phyloP scores from a whole-genome alignment of 805 yeast species.

The Starmerella roubikii region DNA sequence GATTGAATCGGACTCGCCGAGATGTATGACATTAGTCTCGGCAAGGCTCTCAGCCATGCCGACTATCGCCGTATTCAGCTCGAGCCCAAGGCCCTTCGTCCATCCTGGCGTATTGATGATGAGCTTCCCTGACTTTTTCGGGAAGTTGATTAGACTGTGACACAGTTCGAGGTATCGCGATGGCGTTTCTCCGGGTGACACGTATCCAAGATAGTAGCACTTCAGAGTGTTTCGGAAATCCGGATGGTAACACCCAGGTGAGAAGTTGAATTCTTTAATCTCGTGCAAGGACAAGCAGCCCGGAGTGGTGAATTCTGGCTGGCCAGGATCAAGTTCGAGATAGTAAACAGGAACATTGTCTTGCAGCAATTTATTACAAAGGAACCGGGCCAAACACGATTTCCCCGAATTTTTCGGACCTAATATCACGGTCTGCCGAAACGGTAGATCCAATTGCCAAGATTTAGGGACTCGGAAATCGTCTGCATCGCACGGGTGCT shows the following conservation, averaged over 20 bases:
- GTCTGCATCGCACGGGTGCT: neutral
- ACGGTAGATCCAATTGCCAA: constrained; percentile 17
- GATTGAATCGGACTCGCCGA: constrained; percentile 31
- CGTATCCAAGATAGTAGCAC: constrained; percentile 44
- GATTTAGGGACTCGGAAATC: constrained; percentile 8
- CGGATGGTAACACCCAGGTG: constrained; percentile 29
- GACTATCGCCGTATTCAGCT: constrained; percentile 38
- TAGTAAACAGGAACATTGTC: constrained; percentile 31
- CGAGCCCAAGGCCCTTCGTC: constrained; percentile 77
- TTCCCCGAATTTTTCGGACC: constrained; percentile 75
- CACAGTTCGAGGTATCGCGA: constrained; percentile 36
- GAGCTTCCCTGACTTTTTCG: constrained; percentile 22
- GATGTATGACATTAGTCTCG: constrained; percentile 37
- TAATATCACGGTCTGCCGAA: constrained; percentile 29
- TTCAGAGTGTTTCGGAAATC: constrained; percentile 15
- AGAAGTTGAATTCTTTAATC: constrained; percentile 28
- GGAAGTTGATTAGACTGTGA: constrained; percentile 27
- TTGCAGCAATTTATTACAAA: constrained; percentile 19
- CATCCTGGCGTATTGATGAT: constrained; percentile 79
- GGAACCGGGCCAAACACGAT: constrained; percentile 49
- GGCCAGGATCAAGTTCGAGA: constrained; percentile 81
- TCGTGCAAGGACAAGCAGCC: constrained; percentile 48
- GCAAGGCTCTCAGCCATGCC: constrained; percentile 31
- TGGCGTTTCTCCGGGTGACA: constrained; percentile 59
- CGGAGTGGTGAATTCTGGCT: constrained; percentile 63